Conservation (phyloP, 2,329 filamentous ascomycete species). For the Daldinia sp. region DNA sequence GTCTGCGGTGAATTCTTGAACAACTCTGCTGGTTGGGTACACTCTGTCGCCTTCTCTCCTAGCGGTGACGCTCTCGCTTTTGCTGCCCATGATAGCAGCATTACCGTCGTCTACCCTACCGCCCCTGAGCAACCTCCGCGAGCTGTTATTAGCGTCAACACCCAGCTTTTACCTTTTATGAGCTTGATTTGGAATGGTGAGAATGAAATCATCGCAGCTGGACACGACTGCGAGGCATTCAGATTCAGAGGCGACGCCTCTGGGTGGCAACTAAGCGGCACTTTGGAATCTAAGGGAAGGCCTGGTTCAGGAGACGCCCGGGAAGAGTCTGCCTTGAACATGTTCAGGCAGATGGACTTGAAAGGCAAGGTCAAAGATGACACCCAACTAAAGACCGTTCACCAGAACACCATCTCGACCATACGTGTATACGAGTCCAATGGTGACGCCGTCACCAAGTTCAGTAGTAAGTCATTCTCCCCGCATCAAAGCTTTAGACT, state of each 20-base stretch:
- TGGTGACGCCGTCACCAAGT: constrained; percentile 76
- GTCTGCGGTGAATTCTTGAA: constrained; percentile 97
- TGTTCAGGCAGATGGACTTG: constrained; percentile 99
- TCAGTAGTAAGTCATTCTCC: constrained; percentile 78
- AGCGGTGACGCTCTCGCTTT: constrained; percentile 94
- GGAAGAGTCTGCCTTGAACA: constrained; percentile 95
- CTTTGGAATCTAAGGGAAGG: constrained; percentile 79
- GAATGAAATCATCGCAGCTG: constrained; percentile 93
- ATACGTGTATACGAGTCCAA: constrained; percentile 79
- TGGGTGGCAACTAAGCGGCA: constrained; percentile 87
- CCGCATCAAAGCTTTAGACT: constrained; percentile 30
- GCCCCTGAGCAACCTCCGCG: constrained; percentile 90
- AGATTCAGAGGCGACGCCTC: constrained; percentile 81
- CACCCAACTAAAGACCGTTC: constrained; percentile 92
- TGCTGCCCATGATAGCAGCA: constrained; percentile 92
- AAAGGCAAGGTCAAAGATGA: constrained; percentile 94
- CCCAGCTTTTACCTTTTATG: constrained; percentile 91
- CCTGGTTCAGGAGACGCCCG: constrained; percentile 71
- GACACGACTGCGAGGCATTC: constrained; percentile 91
- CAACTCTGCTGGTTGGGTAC: constrained; percentile 96
- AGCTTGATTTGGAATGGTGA: constrained; percentile 93
- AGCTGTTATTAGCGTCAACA: constrained; percentile 90
- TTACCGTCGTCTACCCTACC: constrained; percentile 95
- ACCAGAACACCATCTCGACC: constrained; percentile 95
- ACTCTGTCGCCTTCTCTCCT: constrained; percentile 92